phyloP scores from a whole-genome alignment of 2,329 filamentous ascomycete genomes.

The Colletotrichum caudatum region DNA sequence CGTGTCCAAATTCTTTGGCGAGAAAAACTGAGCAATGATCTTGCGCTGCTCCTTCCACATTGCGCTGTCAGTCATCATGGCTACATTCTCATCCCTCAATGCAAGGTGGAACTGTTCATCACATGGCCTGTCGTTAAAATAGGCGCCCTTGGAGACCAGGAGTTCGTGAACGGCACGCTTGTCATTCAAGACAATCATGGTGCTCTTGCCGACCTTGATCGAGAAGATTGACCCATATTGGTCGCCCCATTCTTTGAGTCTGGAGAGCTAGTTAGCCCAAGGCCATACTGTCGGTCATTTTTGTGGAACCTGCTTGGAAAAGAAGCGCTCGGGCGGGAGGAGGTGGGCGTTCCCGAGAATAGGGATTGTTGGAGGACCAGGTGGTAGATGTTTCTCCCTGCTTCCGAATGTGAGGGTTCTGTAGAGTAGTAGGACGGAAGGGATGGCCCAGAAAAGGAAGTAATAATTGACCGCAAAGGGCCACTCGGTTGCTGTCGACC shows the following conservation, averaged over 20 bases:
- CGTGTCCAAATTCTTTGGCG: constrained; percentile 58
- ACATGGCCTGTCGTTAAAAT: constrained; percentile 57
- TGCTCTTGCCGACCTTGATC: constrained; percentile 57
- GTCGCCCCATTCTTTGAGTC: constrained; percentile 58
- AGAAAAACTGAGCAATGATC: constrained; percentile 59
- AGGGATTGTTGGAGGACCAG: constrained; percentile 55
- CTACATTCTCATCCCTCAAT: constrained; percentile 6
- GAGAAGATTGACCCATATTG: constrained; percentile 57
- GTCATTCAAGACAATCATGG: constrained; percentile 56
- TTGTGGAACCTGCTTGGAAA: constrained; percentile 22
- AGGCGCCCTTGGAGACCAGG: constrained; percentile 58
- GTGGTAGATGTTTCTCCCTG: constrained; percentile 26
- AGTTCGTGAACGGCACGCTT: constrained; percentile 55
- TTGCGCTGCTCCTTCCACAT: constrained; percentile 61
- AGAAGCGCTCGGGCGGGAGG: constrained; percentile 31
- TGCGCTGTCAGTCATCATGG: constrained; percentile 58
- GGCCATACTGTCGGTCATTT: background rate
- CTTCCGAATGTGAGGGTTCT: constrained; percentile 19
- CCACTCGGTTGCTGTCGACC: background rate
- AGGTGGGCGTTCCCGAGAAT: constrained; percentile 56
- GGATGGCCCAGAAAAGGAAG: constrained; percentile 7
- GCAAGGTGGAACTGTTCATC: constrained; percentile 15
- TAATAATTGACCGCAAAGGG: background rate
- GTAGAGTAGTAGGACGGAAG: constrained; percentile 3
- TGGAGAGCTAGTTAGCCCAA: constrained; percentile 38